phyloP scores from a whole-genome alignment of 2,329 filamentous ascomycete species.

The Beauveria australis region DNA sequence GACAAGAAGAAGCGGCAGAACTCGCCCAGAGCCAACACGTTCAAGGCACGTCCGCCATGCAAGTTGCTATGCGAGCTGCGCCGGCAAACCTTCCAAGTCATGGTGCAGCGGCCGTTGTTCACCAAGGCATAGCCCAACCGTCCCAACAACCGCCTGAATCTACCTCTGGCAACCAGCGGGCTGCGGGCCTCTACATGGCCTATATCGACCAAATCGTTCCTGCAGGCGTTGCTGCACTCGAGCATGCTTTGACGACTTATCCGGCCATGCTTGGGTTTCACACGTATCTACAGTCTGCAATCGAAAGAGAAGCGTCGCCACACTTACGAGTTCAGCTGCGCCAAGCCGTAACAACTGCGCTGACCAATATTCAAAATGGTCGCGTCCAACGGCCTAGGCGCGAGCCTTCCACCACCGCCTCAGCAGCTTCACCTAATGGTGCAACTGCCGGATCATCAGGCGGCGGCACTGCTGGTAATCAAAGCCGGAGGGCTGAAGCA shows the following conservation, averaged over 20 bases:
- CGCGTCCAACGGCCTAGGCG: not conserved
- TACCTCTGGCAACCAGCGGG: slow-evolving; percentile 19
- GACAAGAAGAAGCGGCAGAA: slow-evolving; percentile 61
- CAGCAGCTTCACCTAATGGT: not conserved
- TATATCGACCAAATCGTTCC: slow-evolving; percentile 47
- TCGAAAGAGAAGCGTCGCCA: slow-evolving; percentile 43
- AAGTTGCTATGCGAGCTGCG: not conserved
- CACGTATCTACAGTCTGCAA: slow-evolving; percentile 39
- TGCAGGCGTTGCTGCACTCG: slow-evolving; percentile 39
- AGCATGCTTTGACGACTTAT: slow-evolving; percentile 36
- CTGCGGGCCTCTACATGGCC: slow-evolving; percentile 35
- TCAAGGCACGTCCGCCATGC: not conserved
- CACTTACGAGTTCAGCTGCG: slow-evolving; percentile 41
- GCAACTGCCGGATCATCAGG: not conserved
- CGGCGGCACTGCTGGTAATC: not conserved
- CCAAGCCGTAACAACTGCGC: slow-evolving; percentile 37
- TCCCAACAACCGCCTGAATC: slow-evolving; percentile 1
- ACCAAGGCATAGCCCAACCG: slow-evolving; percentile 1
- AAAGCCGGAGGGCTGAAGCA: not conserved
- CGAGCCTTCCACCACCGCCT: not conserved
- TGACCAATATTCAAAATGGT: slow-evolving; percentile 33
- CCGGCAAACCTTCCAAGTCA: not conserved
- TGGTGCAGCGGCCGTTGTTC: not conserved
- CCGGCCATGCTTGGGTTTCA: slow-evolving; percentile 42
- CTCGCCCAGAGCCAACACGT: slow-evolving; percentile 30